A percentile compares a stretch with the other conserved stretches of the same genome.
phyloP scores from a whole-genome alignment of 1,284 basidiomycete genomes.

The Moesziomyces aphidis region DNA sequence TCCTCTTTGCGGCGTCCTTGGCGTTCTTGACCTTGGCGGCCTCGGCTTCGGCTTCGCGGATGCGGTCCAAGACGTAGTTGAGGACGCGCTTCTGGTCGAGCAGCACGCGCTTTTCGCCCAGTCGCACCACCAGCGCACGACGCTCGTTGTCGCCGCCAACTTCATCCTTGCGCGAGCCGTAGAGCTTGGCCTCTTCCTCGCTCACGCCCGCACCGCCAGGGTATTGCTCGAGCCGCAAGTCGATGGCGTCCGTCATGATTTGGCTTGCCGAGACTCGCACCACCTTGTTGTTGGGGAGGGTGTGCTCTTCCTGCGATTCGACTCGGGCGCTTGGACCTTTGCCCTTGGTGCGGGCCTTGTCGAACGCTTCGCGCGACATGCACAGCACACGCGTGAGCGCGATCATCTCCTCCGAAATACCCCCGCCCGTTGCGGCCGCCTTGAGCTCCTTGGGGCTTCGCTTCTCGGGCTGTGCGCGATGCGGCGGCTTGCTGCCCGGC shows the following conservation, averaged over 20 bases:
- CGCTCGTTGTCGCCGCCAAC: constrained; percentile 56
- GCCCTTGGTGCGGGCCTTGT: constrained; percentile 75
- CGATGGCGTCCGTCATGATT: constrained; percentile 45
- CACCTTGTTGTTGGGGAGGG: constrained; percentile 4
- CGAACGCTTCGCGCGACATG: constrained; percentile 76
- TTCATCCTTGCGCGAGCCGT: constrained; percentile 16
- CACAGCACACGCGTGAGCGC: constrained; percentile 80
- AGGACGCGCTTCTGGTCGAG: constrained; percentile 52
- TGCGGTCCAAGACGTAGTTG: constrained; percentile 33
- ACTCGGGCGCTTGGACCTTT: constrained; percentile 82
- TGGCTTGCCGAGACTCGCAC: constrained; percentile 24
- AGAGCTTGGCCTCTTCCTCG: constrained; percentile 73
- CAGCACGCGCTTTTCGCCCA: constrained; percentile 84
- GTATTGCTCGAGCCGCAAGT: constrained; percentile 37
- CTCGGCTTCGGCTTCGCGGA: constrained; percentile 26
- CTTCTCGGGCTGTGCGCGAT: constrained; percentile 35
- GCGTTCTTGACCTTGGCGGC: constrained; percentile 12
- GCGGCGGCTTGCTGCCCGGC: constrained; percentile 42
- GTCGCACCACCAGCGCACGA: constrained; percentile 78
- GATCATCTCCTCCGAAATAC: constrained; percentile 76
- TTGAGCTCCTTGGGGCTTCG: constrained; percentile 39
- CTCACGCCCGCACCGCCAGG: constrained; percentile 55
- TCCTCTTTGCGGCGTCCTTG: constrained; percentile 30
- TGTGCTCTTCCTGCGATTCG: constrained; percentile 68
- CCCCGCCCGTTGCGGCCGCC: constrained; percentile 70